Conservation (phyloP, 371 early-diverging fungal species). For the Apophysomyces trapeziformis region DNA sequence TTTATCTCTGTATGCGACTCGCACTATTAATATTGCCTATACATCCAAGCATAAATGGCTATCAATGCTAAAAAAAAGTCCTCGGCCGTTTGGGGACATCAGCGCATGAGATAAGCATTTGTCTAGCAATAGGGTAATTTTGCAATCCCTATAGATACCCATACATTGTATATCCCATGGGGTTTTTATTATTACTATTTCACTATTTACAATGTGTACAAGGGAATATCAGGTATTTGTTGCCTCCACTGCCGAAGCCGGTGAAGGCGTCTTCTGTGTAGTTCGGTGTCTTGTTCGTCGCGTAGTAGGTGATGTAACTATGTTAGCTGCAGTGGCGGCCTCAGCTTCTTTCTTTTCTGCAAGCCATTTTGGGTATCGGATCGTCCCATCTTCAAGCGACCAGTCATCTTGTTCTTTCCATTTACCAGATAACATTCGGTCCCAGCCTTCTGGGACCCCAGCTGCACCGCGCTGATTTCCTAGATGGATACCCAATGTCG, state of each 20-base stretch:
- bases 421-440: constrained; percentile 20
- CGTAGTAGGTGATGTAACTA: not conserved
- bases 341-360: not conserved
- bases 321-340: not conserved
- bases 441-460: constrained; percentile 49
- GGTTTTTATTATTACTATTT: not conserved
- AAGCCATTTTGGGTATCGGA: constrained; percentile 17
- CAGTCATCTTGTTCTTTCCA: constrained; percentile 9
- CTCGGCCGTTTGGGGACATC: no score
- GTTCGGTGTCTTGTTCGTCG: constrained; percentile 3
- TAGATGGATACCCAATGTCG: constrained; percentile 33
- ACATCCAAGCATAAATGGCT: no score
- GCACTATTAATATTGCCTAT: no score
- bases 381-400: constrained; percentile 3
- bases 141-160: no score
- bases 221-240: not conserved
- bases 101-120: no score
- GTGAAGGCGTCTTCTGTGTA: not conserved
- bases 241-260: not conserved
- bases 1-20: no score
- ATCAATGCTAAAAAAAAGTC: no score
- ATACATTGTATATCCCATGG: no score
- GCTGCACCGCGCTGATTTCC: constrained; percentile 34
- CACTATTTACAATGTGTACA: constrained; percentile 7
- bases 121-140: no score